Evolutionary conservation across 176 grass and related monocot genomes (phyloP).

Genomic region (Eleusine indica): DNA sequence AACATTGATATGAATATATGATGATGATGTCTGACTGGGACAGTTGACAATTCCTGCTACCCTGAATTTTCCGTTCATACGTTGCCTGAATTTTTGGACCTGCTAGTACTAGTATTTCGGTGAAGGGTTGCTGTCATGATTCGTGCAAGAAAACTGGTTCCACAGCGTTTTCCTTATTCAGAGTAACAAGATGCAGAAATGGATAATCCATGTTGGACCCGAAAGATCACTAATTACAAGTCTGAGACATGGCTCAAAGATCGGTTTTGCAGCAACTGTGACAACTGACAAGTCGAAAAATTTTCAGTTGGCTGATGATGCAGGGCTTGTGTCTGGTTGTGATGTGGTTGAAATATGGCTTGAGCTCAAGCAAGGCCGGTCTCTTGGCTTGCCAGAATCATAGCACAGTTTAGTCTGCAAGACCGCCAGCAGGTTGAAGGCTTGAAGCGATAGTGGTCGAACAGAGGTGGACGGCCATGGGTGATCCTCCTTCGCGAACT

Average conservation of each 20-base stretch:
- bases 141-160: neutral
- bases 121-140: constrained; percentile 28
- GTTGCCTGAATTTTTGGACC: neutral
- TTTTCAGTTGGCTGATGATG: constrained; percentile 6
- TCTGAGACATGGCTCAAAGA: neutral
- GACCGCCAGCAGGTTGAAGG: neutral
- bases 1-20: neutral
- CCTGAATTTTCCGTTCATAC: neutral
- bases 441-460: too few species aligned
- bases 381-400: neutral
- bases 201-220: neutral
- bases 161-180: constrained; percentile 7
- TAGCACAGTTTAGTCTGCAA: neutral
- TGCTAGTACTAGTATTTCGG: neutral
- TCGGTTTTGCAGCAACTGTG: neutral
- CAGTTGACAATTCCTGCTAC: neutral
- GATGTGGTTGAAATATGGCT: neutral
- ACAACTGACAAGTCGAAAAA: neutral
- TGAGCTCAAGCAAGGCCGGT: neutral
- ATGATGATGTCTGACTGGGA: neutral
- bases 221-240: neutral
- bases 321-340: neutral
- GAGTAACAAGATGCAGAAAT: constrained; percentile 20
- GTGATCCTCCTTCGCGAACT: neutral
- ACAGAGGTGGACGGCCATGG: neutral